Conservation (phyloP, 108 stramenopile genomes). For the Mediolabrus comicus region DNA sequence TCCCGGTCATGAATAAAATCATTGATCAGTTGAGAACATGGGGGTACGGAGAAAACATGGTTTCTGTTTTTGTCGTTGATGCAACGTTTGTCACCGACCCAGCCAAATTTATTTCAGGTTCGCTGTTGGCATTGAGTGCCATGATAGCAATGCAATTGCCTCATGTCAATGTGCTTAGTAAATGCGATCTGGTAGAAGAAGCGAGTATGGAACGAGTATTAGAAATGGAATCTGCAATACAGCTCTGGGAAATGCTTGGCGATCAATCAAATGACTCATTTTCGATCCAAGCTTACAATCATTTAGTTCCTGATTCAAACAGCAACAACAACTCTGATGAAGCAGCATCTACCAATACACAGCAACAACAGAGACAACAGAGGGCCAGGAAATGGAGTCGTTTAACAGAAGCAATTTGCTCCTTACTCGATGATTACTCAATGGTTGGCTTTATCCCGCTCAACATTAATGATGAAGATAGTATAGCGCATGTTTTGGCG, state of each 20-base stretch:
- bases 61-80: constrained; percentile 94
- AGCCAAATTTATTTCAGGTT: constrained; percentile 93
- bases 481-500: constrained; percentile 78
- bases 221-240: constrained; percentile 70
- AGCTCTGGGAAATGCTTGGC: constrained; percentile 72
- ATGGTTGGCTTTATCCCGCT: constrained; percentile 95
- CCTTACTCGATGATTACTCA: constrained; percentile 93
- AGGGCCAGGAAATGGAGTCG: constrained; percentile 57
- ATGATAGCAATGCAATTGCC: constrained; percentile 97
- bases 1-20: constrained; percentile 93
- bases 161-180: constrained; percentile 95
- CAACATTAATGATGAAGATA: constrained; percentile 93
- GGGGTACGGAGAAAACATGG: constrained; percentile 85
- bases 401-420: constrained; percentile 83
- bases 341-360: not conserved
- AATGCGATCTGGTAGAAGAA: constrained; percentile 91
- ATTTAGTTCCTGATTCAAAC: not conserved
- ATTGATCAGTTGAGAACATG: constrained; percentile 80
- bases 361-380: not conserved
- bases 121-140: constrained; percentile 84
- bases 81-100: constrained; percentile 83
- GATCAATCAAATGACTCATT: constrained; percentile 12
- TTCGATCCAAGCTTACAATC: not conserved
- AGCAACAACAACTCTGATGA: not conserved
- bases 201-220: constrained; percentile 73